These are phyloP conservation scores for Teunomyces aglyptinius DNA, from an alignment of 805 yeast genomes.

Conservation along the genomic window DNA sequence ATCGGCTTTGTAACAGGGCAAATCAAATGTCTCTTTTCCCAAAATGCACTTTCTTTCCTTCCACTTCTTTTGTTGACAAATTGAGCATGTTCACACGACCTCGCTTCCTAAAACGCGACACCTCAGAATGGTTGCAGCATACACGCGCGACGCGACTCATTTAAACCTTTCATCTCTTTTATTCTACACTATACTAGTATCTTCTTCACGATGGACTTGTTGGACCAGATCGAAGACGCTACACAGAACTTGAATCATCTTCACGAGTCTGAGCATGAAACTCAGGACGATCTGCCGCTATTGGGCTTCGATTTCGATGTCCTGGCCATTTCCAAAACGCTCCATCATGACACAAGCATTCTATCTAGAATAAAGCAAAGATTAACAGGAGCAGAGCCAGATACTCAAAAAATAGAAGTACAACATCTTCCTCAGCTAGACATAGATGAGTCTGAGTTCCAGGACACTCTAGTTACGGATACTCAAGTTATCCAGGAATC, in stretches of 20 bases:
- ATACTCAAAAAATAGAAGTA: slow-evolving; percentile 4
- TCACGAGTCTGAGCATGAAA: slow-evolving; percentile 5
- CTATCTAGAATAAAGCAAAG: slow-evolving; percentile 4
- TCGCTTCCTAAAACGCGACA: background rate
- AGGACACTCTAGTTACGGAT: background rate
- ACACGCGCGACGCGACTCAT: slow-evolving; percentile 1
- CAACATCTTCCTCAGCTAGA: slow-evolving; percentile 35
- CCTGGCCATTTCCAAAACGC: slow-evolving; percentile 5
- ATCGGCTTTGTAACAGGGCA: too few relatives aligned
- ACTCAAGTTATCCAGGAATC: slow-evolving; percentile 5
- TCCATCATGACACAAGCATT: slow-evolving; percentile 4
- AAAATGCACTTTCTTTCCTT: background rate
- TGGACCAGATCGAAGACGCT: slow-evolving; percentile 11
- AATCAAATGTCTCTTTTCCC: background rate
- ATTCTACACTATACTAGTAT: background rate
- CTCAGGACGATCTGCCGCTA: background rate
- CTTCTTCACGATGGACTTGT: slow-evolving; percentile 10
- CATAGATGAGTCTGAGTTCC: slow-evolving; percentile 17
- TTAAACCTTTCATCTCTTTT: background rate
- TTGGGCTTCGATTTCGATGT: slow-evolving; percentile 6
- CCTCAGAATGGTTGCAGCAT: background rate
- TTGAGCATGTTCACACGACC: background rate
- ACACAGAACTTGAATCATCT: slow-evolving; percentile 5
- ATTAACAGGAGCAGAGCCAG: slow-evolving; percentile 1
- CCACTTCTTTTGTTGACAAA: background rate